Evolutionary conservation across 176 grass and related monocot species (phyloP).

Genomic region (Oryza meridionalis): DNA sequence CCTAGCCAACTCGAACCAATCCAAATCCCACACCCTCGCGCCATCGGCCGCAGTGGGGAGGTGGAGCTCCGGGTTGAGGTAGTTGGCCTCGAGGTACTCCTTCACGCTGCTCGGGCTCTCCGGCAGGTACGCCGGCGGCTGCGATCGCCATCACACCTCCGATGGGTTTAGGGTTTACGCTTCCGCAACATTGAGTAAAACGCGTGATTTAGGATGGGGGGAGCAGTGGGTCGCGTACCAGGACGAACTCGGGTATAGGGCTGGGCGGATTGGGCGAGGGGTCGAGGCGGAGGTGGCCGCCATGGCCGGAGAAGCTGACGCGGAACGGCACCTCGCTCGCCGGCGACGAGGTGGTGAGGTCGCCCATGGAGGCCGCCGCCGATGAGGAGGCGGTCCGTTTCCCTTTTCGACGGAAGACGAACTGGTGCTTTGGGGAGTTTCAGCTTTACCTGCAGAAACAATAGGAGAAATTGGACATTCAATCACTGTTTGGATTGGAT

Average conservation of each 20-base stretch:
- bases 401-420: neutral
- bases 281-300: constrained; percentile 86
- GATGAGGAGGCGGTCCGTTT: constrained; percentile 5
- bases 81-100: constrained; percentile 76
- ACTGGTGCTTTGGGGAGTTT: neutral
- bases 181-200: constrained; percentile 5
- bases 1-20: constrained; percentile 73
- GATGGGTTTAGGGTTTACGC: constrained; percentile 43
- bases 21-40: constrained; percentile 75
- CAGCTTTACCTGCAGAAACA: neutral
- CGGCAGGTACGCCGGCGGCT: constrained; percentile 80
- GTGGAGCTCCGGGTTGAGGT: constrained; percentile 79
- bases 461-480: too few relatives aligned
- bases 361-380: constrained; percentile 42
- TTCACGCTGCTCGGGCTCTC: constrained; percentile 61
- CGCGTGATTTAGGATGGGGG: neutral
- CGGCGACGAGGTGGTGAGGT: constrained; percentile 38
- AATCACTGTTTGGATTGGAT: too few relatives aligned
- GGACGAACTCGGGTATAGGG: constrained; percentile 75
- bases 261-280: constrained; percentile 40
- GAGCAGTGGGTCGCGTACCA: constrained; percentile 46
- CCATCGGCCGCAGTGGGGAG: constrained; percentile 61
- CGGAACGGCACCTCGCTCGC: constrained; percentile 76
- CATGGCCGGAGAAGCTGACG: constrained; percentile 79
- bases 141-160: constrained; percentile 24